Evolutionary conservation across 805 yeast genomes (phyloP).

Genomic region (Jamesozyma spencerorum): DNA sequence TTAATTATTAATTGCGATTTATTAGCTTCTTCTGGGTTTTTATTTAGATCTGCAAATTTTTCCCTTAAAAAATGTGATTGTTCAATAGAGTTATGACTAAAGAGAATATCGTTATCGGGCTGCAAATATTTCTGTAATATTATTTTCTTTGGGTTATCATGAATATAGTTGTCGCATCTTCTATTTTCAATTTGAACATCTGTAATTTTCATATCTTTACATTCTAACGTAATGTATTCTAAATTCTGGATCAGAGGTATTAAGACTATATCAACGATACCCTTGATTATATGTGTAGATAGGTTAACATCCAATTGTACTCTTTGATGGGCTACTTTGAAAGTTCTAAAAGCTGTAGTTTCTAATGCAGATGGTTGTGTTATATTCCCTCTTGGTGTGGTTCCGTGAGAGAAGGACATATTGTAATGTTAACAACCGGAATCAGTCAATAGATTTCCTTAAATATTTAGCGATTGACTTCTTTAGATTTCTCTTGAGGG

Average conservation of each 20-base stretch:
- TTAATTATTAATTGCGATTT: slow-evolving; percentile 26
- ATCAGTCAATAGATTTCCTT: neutral
- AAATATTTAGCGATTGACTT: neutral
- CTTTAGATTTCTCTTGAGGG: neutral
- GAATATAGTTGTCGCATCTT: slow-evolving; percentile 30
- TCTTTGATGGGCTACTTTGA: slow-evolving; percentile 76
- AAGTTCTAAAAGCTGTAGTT: slow-evolving; percentile 22
- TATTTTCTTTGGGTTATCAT: slow-evolving; percentile 23
- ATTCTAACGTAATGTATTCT: slow-evolving; percentile 60
- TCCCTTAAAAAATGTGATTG: slow-evolving; percentile 28
- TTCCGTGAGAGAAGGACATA: slow-evolving; percentile 23
- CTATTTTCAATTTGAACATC: slow-evolving; percentile 58
- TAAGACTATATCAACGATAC: slow-evolving; percentile 75
- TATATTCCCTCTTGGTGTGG: slow-evolving; percentile 18
- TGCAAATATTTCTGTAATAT: slow-evolving; percentile 12
- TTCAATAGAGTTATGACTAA: slow-evolving; percentile 22
- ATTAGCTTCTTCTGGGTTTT: slow-evolving; percentile 22
- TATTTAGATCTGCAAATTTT: slow-evolving; percentile 25
- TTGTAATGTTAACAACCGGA: neutral
- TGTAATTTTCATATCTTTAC: slow-evolving; percentile 61
- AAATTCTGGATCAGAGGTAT: slow-evolving; percentile 57
- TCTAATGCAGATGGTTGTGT: slow-evolving; percentile 11
- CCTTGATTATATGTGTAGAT: slow-evolving; percentile 46
- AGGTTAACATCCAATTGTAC: slow-evolving; percentile 74
- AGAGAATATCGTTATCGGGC: slow-evolving; percentile 11